These are phyloP conservation scores for Letharia lupina DNA, from an alignment of 495 filamentous ascomycete species.

Conservation along the genomic window DNA sequence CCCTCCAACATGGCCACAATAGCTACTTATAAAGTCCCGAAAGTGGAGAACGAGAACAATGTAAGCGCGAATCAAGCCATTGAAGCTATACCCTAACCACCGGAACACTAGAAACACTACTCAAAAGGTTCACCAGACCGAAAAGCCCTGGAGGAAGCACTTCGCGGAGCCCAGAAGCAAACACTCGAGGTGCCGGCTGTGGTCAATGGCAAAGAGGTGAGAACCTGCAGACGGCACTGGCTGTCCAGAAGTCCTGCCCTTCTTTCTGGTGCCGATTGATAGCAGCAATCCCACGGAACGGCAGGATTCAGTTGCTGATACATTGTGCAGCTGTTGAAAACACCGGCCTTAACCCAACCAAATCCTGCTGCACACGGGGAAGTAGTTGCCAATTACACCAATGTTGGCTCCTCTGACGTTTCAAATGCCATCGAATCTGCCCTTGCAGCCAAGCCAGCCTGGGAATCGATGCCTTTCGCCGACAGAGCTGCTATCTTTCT, in stretches of 20 bases:
- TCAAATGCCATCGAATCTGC: conserved; percentile 68
- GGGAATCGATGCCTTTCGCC: conserved; percentile 76
- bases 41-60: conserved; percentile 85
- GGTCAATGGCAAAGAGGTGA: conserved; percentile 68
- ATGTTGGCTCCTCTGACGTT: conserved; percentile 62
- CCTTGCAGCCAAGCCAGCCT: conserved; percentile 68
- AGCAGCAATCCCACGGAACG: not conserved
- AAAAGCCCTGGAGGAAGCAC: conserved; percentile 58
- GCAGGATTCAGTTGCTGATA: not conserved
- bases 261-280: not conserved
- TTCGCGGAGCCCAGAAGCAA: conserved; percentile 48
- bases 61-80: conserved; percentile 43
- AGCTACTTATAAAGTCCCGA: conserved; percentile 80
- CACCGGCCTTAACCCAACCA: conserved; percentile 41
- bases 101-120: conserved; percentile 66
- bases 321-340: conserved; percentile 9
- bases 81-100: not conserved
- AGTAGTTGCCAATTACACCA: conserved; percentile 65
- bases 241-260: not conserved
- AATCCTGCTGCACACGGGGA: conserved; percentile 66
- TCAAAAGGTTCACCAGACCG: conserved; percentile 71
- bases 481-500: conserved; percentile 89
- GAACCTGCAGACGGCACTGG: not conserved
- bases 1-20: conserved; percentile 39
- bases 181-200: conserved; percentile 66